Percentiles rank a stretch among this genome's conserved stretches.
Evolutionary conservation across 768 basidiomycete genomes (phyloP).

Genomic region (Asterophora parasitica): DNA sequence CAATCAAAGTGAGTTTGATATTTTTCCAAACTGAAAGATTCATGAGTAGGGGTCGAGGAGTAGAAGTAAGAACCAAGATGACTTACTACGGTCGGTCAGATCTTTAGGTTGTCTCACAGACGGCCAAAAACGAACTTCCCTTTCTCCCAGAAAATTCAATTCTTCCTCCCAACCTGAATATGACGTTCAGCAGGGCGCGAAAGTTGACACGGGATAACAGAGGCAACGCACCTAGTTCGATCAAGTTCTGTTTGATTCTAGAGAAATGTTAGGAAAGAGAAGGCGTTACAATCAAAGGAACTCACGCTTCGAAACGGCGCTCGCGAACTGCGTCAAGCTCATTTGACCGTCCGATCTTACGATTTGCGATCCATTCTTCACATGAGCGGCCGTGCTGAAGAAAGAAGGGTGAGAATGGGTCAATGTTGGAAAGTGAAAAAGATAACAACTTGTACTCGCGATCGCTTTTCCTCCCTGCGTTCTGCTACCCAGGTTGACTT

Average conservation of each 20-base stretch:
- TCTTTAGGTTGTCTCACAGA: background rate
- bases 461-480: background rate
- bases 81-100: background rate
- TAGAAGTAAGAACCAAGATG: no score
- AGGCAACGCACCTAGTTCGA: background rate
- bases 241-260: background rate
- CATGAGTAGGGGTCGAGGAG: background rate
- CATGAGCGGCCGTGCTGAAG: background rate
- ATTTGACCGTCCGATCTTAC: background rate
- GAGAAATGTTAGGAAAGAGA: background rate
- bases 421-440: background rate
- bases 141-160: background rate
- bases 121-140: background rate
- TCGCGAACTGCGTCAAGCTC: background rate
- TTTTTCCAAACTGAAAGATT: constrained; percentile 1
- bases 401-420: background rate
- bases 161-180: background rate
- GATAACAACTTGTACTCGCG: background rate
- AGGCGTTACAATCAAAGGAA: no score
- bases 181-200: background rate
- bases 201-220: background rate
- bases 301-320: background rate
- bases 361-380: background rate
- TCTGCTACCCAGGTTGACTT: background rate
- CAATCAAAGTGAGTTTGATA: constrained; percentile 1